Percentiles rank a stretch among this genome's conserved stretches.
phyloP scores from a whole-genome alignment of 2,329 filamentous ascomycete species.

The Neobulgaria alba region DNA sequence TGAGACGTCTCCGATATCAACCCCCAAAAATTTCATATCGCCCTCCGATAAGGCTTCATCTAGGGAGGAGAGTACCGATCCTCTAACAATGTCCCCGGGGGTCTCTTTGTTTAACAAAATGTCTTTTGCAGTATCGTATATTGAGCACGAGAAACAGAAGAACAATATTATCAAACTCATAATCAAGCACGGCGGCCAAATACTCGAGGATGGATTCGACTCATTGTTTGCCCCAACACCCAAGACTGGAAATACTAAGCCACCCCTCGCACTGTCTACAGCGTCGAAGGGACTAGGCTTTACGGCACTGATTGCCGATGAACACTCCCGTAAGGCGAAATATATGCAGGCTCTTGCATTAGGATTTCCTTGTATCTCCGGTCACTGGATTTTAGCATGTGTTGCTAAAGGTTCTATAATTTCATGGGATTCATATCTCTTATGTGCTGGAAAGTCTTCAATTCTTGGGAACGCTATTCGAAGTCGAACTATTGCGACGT shows the following conservation, averaged over 20 bases:
- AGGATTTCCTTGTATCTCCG: conserved; percentile 75
- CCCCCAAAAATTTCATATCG: not conserved
- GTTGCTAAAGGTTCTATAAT: conserved; percentile 51
- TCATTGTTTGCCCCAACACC: conserved; percentile 53
- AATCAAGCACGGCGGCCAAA: conserved; percentile 57
- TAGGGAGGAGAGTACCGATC: conserved; percentile 20
- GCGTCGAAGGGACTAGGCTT: conserved; percentile 57
- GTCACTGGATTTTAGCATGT: conserved; percentile 73
- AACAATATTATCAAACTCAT: conserved; percentile 58
- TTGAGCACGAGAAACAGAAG: conserved; percentile 41
- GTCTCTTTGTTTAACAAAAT: conserved; percentile 61
- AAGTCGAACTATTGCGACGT: conserved; percentile 60
- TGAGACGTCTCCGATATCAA: not conserved
- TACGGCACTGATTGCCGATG: conserved; percentile 76
- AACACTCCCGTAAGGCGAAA: conserved; percentile 78
- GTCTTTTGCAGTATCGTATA: conserved; percentile 78
- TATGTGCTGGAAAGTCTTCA: conserved; percentile 74
- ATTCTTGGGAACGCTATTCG: conserved; percentile 69
- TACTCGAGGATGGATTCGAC: conserved; percentile 71
- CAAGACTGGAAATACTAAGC: conserved; percentile 11
- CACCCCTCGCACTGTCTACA: conserved; percentile 44
- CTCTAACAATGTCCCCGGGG: conserved; percentile 5
- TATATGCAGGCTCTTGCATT: conserved; percentile 92
- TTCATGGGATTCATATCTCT: conserved; percentile 72
- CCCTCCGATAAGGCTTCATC: conserved; percentile 3